Evolutionary conservation across 345 rosid genomes (phyloP), one percentile per base, ranked within the genome.

Genomic region (Microcos paniculata): DNA sequence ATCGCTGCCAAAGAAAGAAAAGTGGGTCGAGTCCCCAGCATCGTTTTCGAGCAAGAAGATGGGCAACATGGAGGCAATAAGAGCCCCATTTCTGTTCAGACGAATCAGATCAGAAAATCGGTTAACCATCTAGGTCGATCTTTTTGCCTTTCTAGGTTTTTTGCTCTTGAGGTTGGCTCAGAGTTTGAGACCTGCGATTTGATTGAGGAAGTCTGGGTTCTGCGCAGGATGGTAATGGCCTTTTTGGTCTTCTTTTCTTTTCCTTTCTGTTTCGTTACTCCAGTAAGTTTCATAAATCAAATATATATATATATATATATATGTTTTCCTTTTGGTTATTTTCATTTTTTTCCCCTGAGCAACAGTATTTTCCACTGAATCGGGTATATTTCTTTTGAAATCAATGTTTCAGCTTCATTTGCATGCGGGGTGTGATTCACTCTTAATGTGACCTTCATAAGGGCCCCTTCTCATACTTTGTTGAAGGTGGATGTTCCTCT

Each of bases 61-160:
- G 98, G 98, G 8, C 91, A 93, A 63, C 89, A 92, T 55, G 98
- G 99, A 16, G 99, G 98, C 24, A 96, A 93, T 83, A 93, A 93
- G 82, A 87, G 92, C 67, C 91, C 93, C 76, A 80, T 96, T 70
- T 96, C 98, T 6, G 91, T 93, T 40, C 90, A 85, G 81, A 61
- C 86, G 21, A 92, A 90, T 84, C 98, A 90, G 87, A 87, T 96
- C 81, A 90, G 89, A 87, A 96, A 96, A 85, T 76, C 93, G 38
- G 96, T 93, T 76, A 84, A 45, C 66, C 94, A 91, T 61, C 42
- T 91, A 16, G 99, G 98, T 0, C 86, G 86, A 42, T 89, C 92
- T 0, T 92, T 93, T 79, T 91, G 93, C 74, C 84, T 93, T 74
- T 93, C 99, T 21, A 86, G 96, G 78, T 84, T 96, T 19, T 93